Conservation (phyloP, 345 rosid species). For the Turritis glabra region DNA sequence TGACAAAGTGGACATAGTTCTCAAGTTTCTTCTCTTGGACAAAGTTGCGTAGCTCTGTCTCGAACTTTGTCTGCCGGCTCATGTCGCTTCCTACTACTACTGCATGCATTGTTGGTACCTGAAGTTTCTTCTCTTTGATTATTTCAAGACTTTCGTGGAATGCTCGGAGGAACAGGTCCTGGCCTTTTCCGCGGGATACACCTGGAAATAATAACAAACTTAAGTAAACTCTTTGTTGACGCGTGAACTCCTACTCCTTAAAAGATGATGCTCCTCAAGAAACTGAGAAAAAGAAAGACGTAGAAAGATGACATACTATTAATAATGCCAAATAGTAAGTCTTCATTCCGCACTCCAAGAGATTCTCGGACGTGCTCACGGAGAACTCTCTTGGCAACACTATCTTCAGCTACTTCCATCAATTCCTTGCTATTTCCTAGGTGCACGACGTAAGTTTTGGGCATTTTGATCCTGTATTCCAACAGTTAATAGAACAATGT, state of each 20-base stretch:
- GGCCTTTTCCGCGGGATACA: conserved; percentile 93
- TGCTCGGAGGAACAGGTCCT: conserved; percentile 76
- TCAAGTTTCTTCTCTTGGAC: conserved; percentile 62
- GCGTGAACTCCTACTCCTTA: background rate
- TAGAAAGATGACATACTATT: conserved; percentile 57
- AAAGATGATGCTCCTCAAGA: background rate
- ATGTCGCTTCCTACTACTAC: conserved; percentile 85
- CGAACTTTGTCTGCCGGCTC: conserved; percentile 74
- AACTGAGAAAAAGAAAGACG: background rate
- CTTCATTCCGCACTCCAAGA: conserved; percentile 74
- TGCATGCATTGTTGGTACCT: conserved; percentile 78
- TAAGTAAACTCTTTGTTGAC: background rate
- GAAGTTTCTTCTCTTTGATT: conserved; percentile 59
- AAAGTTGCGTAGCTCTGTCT: conserved; percentile 68
- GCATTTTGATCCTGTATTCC: conserved; percentile 82
- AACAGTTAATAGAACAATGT: conserved; percentile 19
- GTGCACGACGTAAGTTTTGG: conserved; percentile 88
- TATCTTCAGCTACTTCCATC: conserved; percentile 93
- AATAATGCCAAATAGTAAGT: conserved; percentile 79
- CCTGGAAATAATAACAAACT: conserved; percentile 43
- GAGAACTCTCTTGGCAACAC: conserved; percentile 76
- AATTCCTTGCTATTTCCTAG: conserved; percentile 89
- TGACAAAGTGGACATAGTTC: conserved; percentile 70
- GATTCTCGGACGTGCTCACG: conserved; percentile 84
- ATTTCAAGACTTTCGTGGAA: conserved; percentile 63